Percentiles rank a stretch among this genome's conserved stretches.
phyloP scores from a whole-genome alignment of 2,329 filamentous ascomycete genomes.

The Aplosporella prunicola region DNA sequence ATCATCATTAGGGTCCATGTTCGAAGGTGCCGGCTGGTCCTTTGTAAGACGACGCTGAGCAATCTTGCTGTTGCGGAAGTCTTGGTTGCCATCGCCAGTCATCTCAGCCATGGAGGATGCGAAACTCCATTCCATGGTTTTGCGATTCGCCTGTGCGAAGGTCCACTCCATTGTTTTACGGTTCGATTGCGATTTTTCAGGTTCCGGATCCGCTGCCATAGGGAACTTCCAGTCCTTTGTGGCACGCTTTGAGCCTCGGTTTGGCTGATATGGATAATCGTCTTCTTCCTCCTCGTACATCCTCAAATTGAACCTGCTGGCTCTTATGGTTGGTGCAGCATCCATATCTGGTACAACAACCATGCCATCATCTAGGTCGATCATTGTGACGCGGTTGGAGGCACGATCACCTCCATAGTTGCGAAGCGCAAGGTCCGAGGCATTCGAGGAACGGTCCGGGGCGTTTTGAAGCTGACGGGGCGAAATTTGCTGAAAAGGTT shows the following conservation, averaged over 20 bases:
- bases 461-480: slow-evolving; percentile 19
- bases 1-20: slow-evolving; percentile 1
- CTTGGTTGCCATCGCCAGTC: slow-evolving; percentile 21
- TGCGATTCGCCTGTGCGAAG: slow-evolving; percentile 33
- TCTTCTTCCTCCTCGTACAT: slow-evolving; percentile 31
- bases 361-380: slow-evolving; percentile 46
- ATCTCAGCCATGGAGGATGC: slow-evolving; percentile 34
- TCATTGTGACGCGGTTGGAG: slow-evolving; percentile 41
- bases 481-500: too few relatives aligned
- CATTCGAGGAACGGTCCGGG: slow-evolving; percentile 18
- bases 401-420: slow-evolving; percentile 30
- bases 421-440: slow-evolving; percentile 48
- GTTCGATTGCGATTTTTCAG: slow-evolving; percentile 16
- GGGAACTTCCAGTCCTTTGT: slow-evolving; percentile 50
- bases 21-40: slow-evolving; percentile 20
- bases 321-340: slow-evolving; percentile 47
- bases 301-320: slow-evolving; percentile 43
- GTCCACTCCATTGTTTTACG: slow-evolving; percentile 39
- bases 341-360: slow-evolving; percentile 23
- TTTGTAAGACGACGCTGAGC: slow-evolving; percentile 25
- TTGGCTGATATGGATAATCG: slow-evolving; percentile 17
- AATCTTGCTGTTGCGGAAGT: slow-evolving; percentile 19
- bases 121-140: slow-evolving; percentile 41
- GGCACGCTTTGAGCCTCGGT: slow-evolving; percentile 24
- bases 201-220: slow-evolving; percentile 14